These are phyloP conservation scores for Lycium barbarum DNA, from an alignment of 257 asterid genomes.

Conservation along the genomic window DNA sequence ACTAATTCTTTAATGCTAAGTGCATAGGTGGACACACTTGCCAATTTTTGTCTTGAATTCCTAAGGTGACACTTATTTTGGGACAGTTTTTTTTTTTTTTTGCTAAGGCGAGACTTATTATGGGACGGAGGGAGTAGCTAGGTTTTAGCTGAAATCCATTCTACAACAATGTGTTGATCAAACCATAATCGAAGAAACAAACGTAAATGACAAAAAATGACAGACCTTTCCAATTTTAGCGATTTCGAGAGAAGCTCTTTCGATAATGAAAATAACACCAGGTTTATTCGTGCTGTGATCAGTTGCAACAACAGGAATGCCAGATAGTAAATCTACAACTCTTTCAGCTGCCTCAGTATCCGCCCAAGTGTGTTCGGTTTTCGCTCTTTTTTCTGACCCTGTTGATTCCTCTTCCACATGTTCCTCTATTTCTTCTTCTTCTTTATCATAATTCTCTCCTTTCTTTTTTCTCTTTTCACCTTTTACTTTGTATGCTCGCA, in stretches of 20 bases:
- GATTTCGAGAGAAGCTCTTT: constrained; percentile 85
- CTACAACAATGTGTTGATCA: neutral
- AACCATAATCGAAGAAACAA: neutral
- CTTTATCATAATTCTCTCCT: constrained; percentile 40
- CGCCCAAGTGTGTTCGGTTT: constrained; percentile 36
- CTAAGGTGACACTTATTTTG: too few relatives aligned
- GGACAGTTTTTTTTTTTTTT: too few relatives aligned
- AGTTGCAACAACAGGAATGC: constrained; percentile 61
- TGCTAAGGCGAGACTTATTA: too few relatives aligned
- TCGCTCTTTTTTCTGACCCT: constrained; percentile 36
- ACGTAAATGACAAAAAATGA: neutral
- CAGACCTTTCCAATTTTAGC: constrained; percentile 94
- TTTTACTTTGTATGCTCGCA: constrained; percentile 44
- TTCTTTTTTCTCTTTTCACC: constrained; percentile 49
- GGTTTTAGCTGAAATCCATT: too few relatives aligned
- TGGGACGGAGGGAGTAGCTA: too few relatives aligned
- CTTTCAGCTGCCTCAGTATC: constrained; percentile 50
- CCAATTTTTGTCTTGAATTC: too few relatives aligned
- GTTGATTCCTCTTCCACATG: constrained; percentile 26
- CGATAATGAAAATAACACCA: constrained; percentile 78
- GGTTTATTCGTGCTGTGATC: constrained; percentile 51
- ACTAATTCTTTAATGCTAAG: too few relatives aligned
- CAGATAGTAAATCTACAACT: constrained; percentile 55
- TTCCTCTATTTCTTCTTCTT: constrained; percentile 24
- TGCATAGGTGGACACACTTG: too few relatives aligned